Evolutionary conservation across 345 rosid species (phyloP).

Genomic region (Adansonia digitata): DNA sequence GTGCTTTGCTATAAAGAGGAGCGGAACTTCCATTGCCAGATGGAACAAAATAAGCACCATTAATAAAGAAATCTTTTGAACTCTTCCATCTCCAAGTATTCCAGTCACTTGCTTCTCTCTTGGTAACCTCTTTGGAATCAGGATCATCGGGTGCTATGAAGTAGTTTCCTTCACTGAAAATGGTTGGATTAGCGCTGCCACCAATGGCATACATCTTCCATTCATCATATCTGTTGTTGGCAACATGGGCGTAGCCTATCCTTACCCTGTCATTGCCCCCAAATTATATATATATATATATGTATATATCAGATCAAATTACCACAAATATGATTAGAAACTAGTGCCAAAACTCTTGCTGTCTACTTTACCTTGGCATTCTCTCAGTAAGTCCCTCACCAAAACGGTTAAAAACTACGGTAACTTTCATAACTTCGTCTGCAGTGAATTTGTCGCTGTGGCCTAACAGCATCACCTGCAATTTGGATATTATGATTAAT

Average conservation of each 20-base stretch:
- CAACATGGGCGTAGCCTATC: slow-evolving; percentile 89
- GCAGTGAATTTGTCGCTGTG: slow-evolving; percentile 59
- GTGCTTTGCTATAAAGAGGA: slow-evolving; percentile 46
- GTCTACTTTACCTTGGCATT: slow-evolving; percentile 67
- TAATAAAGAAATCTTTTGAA: slow-evolving; percentile 61
- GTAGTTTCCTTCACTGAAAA: slow-evolving; percentile 85
- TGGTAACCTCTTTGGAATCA: slow-evolving; percentile 70
- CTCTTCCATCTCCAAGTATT: slow-evolving; percentile 83
- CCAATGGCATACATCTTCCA: slow-evolving; percentile 98
- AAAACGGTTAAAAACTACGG: slow-evolving; percentile 74
- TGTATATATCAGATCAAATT: neutral
- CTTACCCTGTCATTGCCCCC: slow-evolving; percentile 41
- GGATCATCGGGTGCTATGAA: slow-evolving; percentile 56
- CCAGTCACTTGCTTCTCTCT: slow-evolving; percentile 64
- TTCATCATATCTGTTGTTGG: slow-evolving; percentile 82
- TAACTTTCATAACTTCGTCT: slow-evolving; percentile 80
- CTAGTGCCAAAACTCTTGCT: neutral
- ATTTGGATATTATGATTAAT: neutral
- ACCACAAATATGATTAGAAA: neutral
- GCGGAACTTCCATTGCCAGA: slow-evolving; percentile 67
- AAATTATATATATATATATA: neutral
- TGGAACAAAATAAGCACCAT: slow-evolving; percentile 86
- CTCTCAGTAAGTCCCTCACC: slow-evolving; percentile 84
- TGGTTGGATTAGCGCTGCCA: slow-evolving; percentile 89
- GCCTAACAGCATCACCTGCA: slow-evolving; percentile 78